phyloP scores from a whole-genome alignment of 805 yeast species.

The Starmerella apis region DNA sequence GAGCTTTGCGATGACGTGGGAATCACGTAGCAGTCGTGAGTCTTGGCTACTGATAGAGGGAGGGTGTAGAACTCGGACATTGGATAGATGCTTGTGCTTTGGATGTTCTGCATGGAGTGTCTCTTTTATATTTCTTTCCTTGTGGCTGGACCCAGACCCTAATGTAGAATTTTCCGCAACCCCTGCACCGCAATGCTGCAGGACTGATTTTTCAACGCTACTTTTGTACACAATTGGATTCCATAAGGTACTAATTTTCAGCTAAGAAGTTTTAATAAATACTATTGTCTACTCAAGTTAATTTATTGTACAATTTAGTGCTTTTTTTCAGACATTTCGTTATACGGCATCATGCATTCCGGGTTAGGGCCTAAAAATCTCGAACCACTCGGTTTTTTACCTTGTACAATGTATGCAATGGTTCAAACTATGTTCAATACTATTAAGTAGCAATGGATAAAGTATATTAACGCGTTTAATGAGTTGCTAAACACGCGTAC shows the following conservation, averaged over 20 bases:
- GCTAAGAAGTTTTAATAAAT: neutral
- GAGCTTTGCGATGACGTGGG: slow-evolving; percentile 21
- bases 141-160: slow-evolving; percentile 11
- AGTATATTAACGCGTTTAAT: neutral
- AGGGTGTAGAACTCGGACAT: slow-evolving; percentile 25
- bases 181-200: slow-evolving; percentile 1
- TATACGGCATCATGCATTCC: neutral
- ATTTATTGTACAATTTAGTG: neutral
- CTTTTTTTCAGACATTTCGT: neutral
- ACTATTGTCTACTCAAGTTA: neutral
- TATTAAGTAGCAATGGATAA: neutral
- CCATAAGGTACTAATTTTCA: neutral
- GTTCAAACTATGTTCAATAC: neutral
- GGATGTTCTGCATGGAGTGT: neutral
- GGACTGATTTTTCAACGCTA: neutral
- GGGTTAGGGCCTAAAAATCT: neutral
- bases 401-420: slow-evolving; percentile 7
- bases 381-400: neutral
- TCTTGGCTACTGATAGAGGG: slow-evolving; percentile 22
- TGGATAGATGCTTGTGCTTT: neutral
- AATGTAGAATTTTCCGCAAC: slow-evolving; percentile 1
- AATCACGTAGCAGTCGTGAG: slow-evolving; percentile 21
- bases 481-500: neutral
- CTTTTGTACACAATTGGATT: too few relatives aligned
- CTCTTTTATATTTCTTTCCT: neutral